Evolutionary conservation across 345 rosid genomes (phyloP).

Genomic region (Acer saccharum): DNA sequence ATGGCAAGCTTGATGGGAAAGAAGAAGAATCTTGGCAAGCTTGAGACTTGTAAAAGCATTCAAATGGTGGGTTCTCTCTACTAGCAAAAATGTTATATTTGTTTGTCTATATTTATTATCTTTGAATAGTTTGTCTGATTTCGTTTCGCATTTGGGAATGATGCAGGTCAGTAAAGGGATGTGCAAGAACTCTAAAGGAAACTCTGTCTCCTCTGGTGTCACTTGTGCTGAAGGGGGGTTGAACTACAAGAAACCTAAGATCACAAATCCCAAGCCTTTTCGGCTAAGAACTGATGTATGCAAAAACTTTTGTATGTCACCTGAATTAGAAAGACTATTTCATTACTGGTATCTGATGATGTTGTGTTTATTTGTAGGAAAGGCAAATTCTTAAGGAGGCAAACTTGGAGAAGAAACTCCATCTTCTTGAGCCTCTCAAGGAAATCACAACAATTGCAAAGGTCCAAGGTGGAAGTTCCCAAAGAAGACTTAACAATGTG

Average conservation of each 20-base stretch:
- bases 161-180: constrained; percentile 43
- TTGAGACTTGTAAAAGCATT: constrained; percentile 32
- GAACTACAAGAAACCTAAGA: constrained; percentile 66
- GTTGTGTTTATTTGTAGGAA: constrained; percentile 46
- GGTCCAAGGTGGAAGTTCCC: constrained; percentile 30
- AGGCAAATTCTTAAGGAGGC: constrained; percentile 78
- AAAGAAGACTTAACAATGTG: constrained; percentile 46
- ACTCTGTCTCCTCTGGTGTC: constrained; percentile 22
- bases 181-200: constrained; percentile 43
- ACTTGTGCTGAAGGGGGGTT: constrained; percentile 35
- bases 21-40: constrained; percentile 44
- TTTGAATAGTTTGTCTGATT: background rate
- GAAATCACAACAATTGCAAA: constrained; percentile 34
- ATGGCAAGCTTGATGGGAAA: too few relatives aligned
- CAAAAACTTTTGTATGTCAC: constrained; percentile 1
- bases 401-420: constrained; percentile 64
- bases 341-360: constrained; percentile 15
- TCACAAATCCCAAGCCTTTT: constrained; percentile 94
- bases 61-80: constrained; percentile 38
- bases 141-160: constrained; percentile 3
- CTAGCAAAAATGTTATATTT: background rate
- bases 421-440: constrained; percentile 32
- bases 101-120: constrained; percentile 1
- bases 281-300: constrained; percentile 93
- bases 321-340: background rate